phyloP scores from a whole-genome alignment of 371 early-diverging fungal genomes.

The Apophysomyces ossiformis region DNA sequence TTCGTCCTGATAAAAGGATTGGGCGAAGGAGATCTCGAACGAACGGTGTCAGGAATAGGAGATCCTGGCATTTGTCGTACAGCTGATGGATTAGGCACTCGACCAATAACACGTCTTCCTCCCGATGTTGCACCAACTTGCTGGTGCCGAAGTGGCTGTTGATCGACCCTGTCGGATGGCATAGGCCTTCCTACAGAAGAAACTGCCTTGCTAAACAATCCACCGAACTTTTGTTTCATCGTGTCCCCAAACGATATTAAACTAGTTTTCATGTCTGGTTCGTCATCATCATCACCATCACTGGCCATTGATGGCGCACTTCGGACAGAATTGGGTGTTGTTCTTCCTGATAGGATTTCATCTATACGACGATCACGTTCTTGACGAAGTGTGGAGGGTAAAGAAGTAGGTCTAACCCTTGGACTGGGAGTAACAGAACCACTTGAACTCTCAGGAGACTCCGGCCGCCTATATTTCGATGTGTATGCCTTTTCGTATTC shows the following conservation, averaged over 20 bases:
- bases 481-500: conserved; percentile 23
- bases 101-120: conserved; percentile 35
- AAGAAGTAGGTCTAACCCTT: conserved; percentile 2
- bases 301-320: conserved; percentile 6
- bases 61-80: neutral
- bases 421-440: conserved; percentile 9
- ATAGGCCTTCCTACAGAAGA: conserved; percentile 6
- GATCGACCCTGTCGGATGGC: neutral
- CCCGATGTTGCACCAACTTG: conserved; percentile 4
- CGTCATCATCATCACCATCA: neutral
- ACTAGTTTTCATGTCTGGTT: conserved; percentile 18
- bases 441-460: conserved; percentile 14
- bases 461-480: conserved; percentile 36
- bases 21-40: conserved; percentile 38
- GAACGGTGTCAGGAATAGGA: neutral
- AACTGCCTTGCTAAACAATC: conserved; percentile 26
- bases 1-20: conserved; percentile 24
- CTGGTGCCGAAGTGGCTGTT: conserved; percentile 13
- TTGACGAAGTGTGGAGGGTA: conserved; percentile 23
- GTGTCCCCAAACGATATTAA: conserved; percentile 32
- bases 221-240: conserved; percentile 33
- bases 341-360: conserved; percentile 39
- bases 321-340: conserved; percentile 15
- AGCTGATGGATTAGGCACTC: conserved; percentile 12
- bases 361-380: conserved; percentile 46